These are phyloP conservation scores for Sphaerulina populicola DNA, from an alignment of 2,329 filamentous ascomycete genomes.

Conservation along the genomic window DNA sequence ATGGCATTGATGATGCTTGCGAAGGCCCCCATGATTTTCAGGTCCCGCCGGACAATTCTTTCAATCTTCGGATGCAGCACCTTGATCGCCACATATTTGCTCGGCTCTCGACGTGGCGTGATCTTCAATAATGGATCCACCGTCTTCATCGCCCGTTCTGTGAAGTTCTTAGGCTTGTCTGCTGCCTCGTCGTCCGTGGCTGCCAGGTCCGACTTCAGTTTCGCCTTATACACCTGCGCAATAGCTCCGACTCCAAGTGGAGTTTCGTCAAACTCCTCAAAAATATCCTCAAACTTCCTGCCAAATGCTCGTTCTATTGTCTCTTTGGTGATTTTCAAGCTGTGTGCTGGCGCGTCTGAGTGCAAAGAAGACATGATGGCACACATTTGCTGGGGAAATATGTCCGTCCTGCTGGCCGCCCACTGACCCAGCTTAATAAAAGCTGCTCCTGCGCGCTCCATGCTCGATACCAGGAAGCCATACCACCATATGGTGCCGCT, in stretches of 20 bases:
- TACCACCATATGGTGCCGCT: constrained; percentile 92
- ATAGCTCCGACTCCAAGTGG: constrained; percentile 92
- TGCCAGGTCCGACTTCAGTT: constrained; percentile 70
- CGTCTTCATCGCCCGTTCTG: constrained; percentile 65
- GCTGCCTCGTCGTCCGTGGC: constrained; percentile 53
- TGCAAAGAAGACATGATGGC: constrained; percentile 88
- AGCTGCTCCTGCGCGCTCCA: constrained; percentile 88
- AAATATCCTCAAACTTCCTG: constrained; percentile 76
- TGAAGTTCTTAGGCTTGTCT: constrained; percentile 48
- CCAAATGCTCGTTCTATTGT: constrained; percentile 80
- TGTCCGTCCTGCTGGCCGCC: constrained; percentile 92
- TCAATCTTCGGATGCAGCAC: constrained; percentile 90
- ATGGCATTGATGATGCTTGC: constrained; percentile 74
- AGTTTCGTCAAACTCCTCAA: constrained; percentile 85
- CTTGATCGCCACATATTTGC: constrained; percentile 88
- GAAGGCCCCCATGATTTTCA: constrained; percentile 91
- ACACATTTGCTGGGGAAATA: constrained; percentile 91
- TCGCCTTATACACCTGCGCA: constrained; percentile 95
- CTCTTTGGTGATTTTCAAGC: constrained; percentile 65
- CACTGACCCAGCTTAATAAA: constrained; percentile 99
- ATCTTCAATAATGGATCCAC: constrained; percentile 82
- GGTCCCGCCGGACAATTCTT: constrained; percentile 76
- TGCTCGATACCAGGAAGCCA: constrained; percentile 70
- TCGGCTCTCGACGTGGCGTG: constrained; percentile 75
- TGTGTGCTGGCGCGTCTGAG: constrained; percentile 88